Evolutionary conservation across 768 basidiomycete genomes (phyloP).

Genomic region (Auricularia sp.): DNA sequence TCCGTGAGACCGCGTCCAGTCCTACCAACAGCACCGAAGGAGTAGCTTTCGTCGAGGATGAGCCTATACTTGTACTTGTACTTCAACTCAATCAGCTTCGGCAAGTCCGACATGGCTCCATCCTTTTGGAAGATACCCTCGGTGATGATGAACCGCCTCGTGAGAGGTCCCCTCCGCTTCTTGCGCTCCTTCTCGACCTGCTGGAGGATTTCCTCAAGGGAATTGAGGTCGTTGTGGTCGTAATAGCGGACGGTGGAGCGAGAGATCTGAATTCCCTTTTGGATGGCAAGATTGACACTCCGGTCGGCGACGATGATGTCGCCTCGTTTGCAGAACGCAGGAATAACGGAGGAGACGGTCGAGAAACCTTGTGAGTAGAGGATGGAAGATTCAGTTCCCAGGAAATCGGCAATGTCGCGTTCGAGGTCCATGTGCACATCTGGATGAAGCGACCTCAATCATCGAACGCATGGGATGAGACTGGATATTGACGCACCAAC

Average conservation of each 20-base stretch:
- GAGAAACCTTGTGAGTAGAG: conserved; percentile 92
- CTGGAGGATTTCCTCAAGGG: conserved; percentile 79
- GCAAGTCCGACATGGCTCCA: conserved; percentile 84
- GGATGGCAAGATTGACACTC: conserved; percentile 87
- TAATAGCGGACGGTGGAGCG: conserved; percentile 90
- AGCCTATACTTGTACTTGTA: conserved; percentile 91
- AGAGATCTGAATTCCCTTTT: conserved; percentile 91
- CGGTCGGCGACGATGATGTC: conserved; percentile 98
- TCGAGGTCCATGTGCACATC: conserved; percentile 90
- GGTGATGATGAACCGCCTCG: conserved; percentile 88
- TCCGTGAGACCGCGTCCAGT: conserved; percentile 95
- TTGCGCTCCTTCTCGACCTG: conserved; percentile 79
- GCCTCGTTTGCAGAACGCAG: conserved; percentile 94
- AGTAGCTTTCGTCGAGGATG: conserved; percentile 87
- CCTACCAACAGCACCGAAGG: conserved; percentile 85
- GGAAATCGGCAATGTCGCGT: conserved; percentile 78
- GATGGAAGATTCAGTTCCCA: conserved; percentile 82
- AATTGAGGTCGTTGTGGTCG: conserved; percentile 89
- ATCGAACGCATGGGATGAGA: too few relatives aligned
- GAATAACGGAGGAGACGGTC: conserved; percentile 87
- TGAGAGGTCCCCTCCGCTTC: conserved; percentile 71
- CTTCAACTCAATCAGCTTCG: conserved; percentile 89
- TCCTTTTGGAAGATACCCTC: conserved; percentile 97
- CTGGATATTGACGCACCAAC: conserved; percentile 26
- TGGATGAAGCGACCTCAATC: too few relatives aligned